Evolutionary conservation across 2,329 filamentous ascomycete genomes (phyloP).

Genomic region (Sporothrix dimorphospora): DNA sequence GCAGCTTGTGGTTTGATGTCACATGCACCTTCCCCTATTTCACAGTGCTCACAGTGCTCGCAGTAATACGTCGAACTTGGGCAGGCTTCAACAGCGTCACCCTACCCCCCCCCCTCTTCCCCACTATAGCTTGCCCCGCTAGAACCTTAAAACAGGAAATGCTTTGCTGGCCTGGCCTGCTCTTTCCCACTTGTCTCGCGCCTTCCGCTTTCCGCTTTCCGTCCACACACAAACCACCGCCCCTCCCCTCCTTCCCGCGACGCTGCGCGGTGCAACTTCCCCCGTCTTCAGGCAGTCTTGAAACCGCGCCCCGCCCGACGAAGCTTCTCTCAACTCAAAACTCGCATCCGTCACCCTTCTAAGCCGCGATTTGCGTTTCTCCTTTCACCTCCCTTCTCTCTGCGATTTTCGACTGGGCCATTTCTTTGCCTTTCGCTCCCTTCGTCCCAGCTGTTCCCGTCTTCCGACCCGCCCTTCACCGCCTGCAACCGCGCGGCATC

Average conservation of each 20-base stretch:
- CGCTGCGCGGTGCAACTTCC: slow-evolving; percentile 16
- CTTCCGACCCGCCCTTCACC: slow-evolving; percentile 1
- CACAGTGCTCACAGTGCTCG: slow-evolving; percentile 9
- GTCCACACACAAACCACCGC: not conserved
- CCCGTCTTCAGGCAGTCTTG: slow-evolving; percentile 29
- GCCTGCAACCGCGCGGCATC: not conserved
- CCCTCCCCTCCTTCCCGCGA: slow-evolving; percentile 16
- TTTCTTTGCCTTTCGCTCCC: not conserved
- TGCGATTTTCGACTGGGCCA: not conserved
- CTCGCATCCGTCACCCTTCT: slow-evolving; percentile 3
- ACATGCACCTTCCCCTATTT: slow-evolving; percentile 13
- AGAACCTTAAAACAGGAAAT: slow-evolving; percentile 29
- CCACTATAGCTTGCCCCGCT: slow-evolving; percentile 31
- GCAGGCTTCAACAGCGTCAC: slow-evolving; percentile 15
- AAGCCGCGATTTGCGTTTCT: slow-evolving; percentile 7
- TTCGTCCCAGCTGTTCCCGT: not conserved
- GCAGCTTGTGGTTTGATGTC: slow-evolving; percentile 18
- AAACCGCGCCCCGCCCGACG: slow-evolving; percentile 31
- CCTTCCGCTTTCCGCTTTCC: slow-evolving; percentile 20
- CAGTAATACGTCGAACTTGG: too few relatives aligned
- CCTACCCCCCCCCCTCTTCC: slow-evolving; percentile 16
- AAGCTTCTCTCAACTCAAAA: not conserved
- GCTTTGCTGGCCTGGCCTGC: not conserved
- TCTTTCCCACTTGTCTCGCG: not conserved
- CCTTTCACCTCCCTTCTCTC: not conserved